Evolutionary conservation across 2,329 filamentous ascomycete genomes (phyloP).

Genomic region (Penicillium sp.): DNA sequence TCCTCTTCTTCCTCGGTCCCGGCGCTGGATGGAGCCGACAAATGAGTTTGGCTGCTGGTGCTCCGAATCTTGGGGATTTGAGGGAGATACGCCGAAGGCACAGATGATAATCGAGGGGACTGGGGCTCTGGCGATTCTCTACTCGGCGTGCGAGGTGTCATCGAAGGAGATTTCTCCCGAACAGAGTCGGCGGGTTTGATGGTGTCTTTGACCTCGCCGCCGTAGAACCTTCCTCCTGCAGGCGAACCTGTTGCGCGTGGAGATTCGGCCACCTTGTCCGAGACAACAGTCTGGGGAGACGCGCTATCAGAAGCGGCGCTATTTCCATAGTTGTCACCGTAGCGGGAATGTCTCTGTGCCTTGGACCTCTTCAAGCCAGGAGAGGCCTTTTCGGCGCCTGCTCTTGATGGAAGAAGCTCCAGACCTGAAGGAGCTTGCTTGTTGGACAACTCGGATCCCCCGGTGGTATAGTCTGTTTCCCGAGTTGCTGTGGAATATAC

Average conservation of each 20-base stretch:
- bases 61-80: constrained; percentile 43
- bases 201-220: constrained; percentile 7
- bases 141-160: constrained; percentile 24
- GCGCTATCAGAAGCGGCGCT: constrained; percentile 26
- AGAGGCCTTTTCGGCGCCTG: constrained; percentile 31
- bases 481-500: constrained; percentile 30
- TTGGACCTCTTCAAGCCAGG: constrained; percentile 39
- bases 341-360: constrained; percentile 39
- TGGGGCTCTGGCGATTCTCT: constrained; percentile 28
- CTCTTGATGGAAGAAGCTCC: constrained; percentile 31
- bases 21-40: constrained; percentile 23
- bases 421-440: constrained; percentile 25
- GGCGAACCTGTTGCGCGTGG: constrained; percentile 7
- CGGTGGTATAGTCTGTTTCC: constrained; percentile 32
- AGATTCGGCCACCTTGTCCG: constrained; percentile 19
- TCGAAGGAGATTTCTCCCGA: constrained; percentile 14
- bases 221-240: constrained; percentile 16
- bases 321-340: constrained; percentile 38
- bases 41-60: constrained; percentile 34
- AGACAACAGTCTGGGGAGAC: constrained; percentile 21
- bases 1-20: constrained; percentile 30
- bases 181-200: constrained; percentile 13
- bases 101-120: constrained; percentile 43
- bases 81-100: constrained; percentile 45
- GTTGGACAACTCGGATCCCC: constrained; percentile 21